phyloP scores from a whole-genome alignment of 2,329 filamentous ascomycete species.

The Neofusicoccum laricinum region DNA sequence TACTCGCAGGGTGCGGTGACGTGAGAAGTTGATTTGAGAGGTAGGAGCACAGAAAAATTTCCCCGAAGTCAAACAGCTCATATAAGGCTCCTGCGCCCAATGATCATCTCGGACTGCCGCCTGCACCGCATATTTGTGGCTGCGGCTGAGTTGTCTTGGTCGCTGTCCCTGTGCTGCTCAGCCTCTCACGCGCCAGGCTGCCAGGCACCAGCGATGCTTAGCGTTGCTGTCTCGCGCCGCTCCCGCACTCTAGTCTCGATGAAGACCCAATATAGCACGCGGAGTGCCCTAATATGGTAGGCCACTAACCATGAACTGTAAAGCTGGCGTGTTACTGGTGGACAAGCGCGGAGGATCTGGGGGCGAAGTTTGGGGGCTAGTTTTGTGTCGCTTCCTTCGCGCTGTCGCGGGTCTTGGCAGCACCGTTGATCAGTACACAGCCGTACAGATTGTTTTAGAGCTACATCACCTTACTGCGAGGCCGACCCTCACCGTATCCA shows the following conservation, averaged over 20 bases:
- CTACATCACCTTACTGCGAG: neutral
- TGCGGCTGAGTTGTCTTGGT: constrained; percentile 3
- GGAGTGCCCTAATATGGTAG: neutral
- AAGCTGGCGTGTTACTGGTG: neutral
- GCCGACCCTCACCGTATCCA: neutral
- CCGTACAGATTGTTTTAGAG: neutral
- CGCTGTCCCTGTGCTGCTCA: neutral
- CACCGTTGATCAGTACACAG: neutral
- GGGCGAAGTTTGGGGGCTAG: neutral
- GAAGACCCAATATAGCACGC: neutral
- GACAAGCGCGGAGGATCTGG: constrained; percentile 1
- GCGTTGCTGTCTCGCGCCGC: neutral
- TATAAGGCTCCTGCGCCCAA: neutral
- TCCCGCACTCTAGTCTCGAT: constrained; percentile 1
- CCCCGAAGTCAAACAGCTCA: neutral
- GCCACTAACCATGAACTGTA: neutral
- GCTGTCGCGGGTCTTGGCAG: neutral
- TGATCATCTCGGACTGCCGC: neutral
- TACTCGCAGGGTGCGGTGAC: neutral
- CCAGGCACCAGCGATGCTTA: neutral
- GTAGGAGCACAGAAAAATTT: neutral
- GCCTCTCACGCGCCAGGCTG: constrained; percentile 1
- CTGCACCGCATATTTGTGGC: neutral
- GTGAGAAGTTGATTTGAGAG: neutral
- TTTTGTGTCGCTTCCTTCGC: neutral